Base-by-base conservation (phyloP, 2,329 filamentous ascomycete species). In the Capronia coronata region DNA sequence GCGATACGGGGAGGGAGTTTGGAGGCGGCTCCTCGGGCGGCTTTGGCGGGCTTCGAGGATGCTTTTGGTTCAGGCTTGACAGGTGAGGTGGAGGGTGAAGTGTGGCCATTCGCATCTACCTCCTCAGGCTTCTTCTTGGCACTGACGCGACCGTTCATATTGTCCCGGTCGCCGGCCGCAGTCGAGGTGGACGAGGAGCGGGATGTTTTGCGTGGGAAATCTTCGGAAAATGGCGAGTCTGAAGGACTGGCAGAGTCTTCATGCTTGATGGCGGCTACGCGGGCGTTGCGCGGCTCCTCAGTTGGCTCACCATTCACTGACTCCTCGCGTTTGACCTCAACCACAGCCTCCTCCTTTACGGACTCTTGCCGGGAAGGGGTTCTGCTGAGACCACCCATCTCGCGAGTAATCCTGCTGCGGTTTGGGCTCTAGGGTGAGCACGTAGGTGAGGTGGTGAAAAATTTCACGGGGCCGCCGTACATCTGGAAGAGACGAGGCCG, bases 21-120 rank as follows among this genome's bases (percentile, higher is more conserved):
- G 59, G 86, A 81, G 16, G 86, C 84, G 30, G 80, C 72, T 63
- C 85, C 87, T 61, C 88, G 84, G 58, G 83, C 77, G 50, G 86
- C 72, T 68, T 87, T 93, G 39, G 84, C 79, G 34, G 80, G 77
- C 62, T 85, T 80, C 18, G 79, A 78, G 21, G 78, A 76, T 66
- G 83, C 79, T 37, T 51, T 52, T 42, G 55, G 43, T 46, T 57
- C 56, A 63, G 78, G 70, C 65, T 82, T 83, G 61, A 84, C 65
- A 43, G 74, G 76, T 49, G 84, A 78, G 53, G 79, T 79, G 56
- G 52, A 48, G 52, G 48, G 37, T 25, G 84, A 78, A 53, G 79
- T 78, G 56, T 77, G 80, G 51, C 76, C 76, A 44, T 83, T 68
- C 21, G 21, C 22, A 30, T 43, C 25, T 34, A 71, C 72, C 59